These are phyloP conservation scores for Ophiocytium majus DNA, from an alignment of 352 stramenopile genomes.

Conservation along the genomic window DNA sequence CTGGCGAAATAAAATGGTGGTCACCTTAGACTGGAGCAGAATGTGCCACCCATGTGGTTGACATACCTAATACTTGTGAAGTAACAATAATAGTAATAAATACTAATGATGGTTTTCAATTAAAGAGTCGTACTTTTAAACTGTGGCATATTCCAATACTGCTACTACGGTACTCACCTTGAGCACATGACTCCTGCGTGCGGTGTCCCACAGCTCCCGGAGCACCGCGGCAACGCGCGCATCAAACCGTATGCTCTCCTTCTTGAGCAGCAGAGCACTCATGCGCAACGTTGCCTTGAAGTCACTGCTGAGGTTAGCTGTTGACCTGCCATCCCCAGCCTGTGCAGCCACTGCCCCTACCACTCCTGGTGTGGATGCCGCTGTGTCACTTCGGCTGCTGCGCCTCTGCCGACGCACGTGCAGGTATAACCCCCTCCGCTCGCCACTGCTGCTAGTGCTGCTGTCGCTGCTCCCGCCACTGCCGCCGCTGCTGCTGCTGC, in stretches of 20 bases:
- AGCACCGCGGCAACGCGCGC: background rate
- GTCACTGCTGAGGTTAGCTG: too few relatives aligned
- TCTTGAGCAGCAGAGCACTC: background rate
- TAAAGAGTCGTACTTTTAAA: too few relatives aligned
- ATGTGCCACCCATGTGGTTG: too few relatives aligned
- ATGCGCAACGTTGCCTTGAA: background rate
- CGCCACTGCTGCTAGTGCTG: background rate
- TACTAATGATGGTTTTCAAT: too few relatives aligned
- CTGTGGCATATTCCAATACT: too few relatives aligned
- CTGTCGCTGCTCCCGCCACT: background rate
- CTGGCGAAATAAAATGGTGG: too few relatives aligned
- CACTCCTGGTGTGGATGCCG: background rate
- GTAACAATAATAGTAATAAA: too few relatives aligned
- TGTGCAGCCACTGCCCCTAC: too few relatives aligned
- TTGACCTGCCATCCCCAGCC: too few relatives aligned
- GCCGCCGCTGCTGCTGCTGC: background rate
- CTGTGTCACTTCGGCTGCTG: background rate
- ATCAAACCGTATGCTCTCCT: constrained; percentile 15
- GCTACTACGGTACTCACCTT: too few relatives aligned
- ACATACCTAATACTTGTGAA: too few relatives aligned
- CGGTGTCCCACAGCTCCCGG: background rate
- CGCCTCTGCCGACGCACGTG: background rate
- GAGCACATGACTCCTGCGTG: background rate
- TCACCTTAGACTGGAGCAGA: too few relatives aligned
- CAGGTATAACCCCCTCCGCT: background rate